Conservation (phyloP, 202 grass and related monocot species). For the Brachypodium distachyon region DNA sequence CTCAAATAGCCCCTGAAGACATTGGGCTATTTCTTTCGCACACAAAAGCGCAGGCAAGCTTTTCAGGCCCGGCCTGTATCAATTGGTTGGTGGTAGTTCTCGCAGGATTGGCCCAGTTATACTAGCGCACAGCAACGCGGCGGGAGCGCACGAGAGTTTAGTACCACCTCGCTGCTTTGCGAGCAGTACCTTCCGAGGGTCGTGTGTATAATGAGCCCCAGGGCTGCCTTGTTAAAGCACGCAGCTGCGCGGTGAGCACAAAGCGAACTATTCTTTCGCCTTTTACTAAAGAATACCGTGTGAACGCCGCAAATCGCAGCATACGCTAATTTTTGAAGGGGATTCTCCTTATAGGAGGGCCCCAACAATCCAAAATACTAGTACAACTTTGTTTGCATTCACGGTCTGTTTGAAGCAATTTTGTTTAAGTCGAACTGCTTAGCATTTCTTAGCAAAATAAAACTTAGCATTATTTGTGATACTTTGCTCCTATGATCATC, state of each 20-base stretch:
- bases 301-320: constrained; percentile 28
- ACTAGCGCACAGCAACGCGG: too few relatives aligned
- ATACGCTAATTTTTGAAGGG: constrained; percentile 30
- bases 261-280: constrained; percentile 51
- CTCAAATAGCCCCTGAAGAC: background rate
- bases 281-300: constrained; percentile 49
- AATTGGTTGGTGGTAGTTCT: background rate
- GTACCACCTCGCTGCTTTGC: background rate
- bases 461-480: too few relatives aligned
- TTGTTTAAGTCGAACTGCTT: too few relatives aligned
- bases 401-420: too few relatives aligned
- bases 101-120: background rate
- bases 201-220: background rate
- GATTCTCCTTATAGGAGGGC: background rate
- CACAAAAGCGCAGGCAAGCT: background rate
- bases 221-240: rapidly evolving
- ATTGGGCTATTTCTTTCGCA: background rate
- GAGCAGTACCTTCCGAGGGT: rapidly evolving
- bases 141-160: background rate
- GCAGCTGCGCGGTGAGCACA: constrained; percentile 35
- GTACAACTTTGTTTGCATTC: too few relatives aligned
- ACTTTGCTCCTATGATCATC: too few relatives aligned
- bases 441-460: too few relatives aligned
- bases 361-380: background rate
- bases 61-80: background rate